Evolutionary conservation across 2,329 filamentous ascomycete genomes (phyloP), one percentile per base, ranked within the genome.

Genomic region (Emmonsiellopsis sp.): DNA sequence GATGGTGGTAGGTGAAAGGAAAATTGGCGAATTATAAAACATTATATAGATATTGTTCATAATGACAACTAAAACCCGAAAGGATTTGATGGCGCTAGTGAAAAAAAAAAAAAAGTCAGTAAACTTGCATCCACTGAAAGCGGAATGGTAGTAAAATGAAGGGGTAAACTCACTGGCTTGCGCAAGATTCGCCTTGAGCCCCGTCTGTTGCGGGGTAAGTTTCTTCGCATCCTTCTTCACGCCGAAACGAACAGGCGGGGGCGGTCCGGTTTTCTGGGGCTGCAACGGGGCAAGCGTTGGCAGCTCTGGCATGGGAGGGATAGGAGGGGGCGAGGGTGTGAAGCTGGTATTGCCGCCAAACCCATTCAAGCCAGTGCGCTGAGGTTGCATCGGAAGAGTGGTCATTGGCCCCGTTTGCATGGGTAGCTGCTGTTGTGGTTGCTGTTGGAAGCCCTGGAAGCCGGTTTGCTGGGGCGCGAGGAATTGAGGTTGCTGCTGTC

Each of bases 121-220:
- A 37, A 20, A 48, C 34, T 2, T 20, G 10, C 3, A 20, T 26
- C 9, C 57, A 26, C 54, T 32, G 9, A 32, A 53, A 31, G 40
- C 30, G 37, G 40, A 46, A 32, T 45, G 20, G 20, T 26, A 26
- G 20, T 3, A 26, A 26, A 26, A 26, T 26, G 1, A 5, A 47
- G n/a, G n/a, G n/a, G 55, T 45, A 34, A 54, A 91, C 92, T 86
- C 85, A 97, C 92, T 98, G 65, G 93, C 93, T 82, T 94, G 88
- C 51, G 87, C 80, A 61, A 98, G 79, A 69, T 97, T 96, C 54
- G 93, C 93, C 75, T 87, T 84, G 63, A 87, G 79, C 59, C 93
- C 93, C 6, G 93, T 98, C 31, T 89, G 80, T 74, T 97, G 93
- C 32, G 91, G 84, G 56, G 81, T 79, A 62, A 97, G 73, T 70